These are phyloP conservation scores for Colletotrichum scovillei DNA, from an alignment of 2,329 filamentous ascomycete species.

Conservation along the genomic window DNA sequence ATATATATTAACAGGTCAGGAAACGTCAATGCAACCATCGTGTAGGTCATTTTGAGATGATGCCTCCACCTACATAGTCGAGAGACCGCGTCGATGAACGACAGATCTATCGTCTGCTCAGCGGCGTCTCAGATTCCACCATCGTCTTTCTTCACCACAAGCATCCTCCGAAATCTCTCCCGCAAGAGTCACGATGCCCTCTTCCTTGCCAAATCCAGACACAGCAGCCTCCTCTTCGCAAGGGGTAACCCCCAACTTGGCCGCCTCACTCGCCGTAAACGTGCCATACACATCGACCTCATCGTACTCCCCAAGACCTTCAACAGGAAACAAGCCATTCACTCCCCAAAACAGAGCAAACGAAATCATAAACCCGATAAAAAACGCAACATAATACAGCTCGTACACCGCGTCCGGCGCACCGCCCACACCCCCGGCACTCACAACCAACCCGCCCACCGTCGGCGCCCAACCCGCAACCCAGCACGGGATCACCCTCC, in stretches of 20 bases:
- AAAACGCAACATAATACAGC: conserved; percentile 59
- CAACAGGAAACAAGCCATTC: conserved; percentile 53
- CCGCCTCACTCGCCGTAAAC: conserved; percentile 55
- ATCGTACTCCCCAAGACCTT: conserved; percentile 54
- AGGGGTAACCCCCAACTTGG: conserved; percentile 50
- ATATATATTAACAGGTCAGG: no score
- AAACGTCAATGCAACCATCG: no score
- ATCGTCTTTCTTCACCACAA: neutral
- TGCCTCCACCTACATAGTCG: neutral
- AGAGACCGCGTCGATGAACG: neutral
- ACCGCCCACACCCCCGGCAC: conserved; percentile 4
- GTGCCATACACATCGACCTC: conserved; percentile 56
- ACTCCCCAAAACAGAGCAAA: conserved; percentile 32
- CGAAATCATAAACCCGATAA: conserved; percentile 48
- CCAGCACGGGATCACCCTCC: conserved; percentile 43
- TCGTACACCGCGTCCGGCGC: conserved; percentile 52
- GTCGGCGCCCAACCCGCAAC: conserved; percentile 55
- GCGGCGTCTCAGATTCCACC: neutral
- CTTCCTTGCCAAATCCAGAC: neutral
- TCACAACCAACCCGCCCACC: conserved; percentile 39
- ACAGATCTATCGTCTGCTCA: neutral
- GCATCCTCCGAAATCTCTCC: neutral
- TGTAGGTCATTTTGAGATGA: neutral
- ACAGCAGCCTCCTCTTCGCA: neutral
- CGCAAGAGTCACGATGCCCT: neutral